Evolutionary conservation across 805 yeast genomes (phyloP).

Genomic region (Candida michaelii): DNA sequence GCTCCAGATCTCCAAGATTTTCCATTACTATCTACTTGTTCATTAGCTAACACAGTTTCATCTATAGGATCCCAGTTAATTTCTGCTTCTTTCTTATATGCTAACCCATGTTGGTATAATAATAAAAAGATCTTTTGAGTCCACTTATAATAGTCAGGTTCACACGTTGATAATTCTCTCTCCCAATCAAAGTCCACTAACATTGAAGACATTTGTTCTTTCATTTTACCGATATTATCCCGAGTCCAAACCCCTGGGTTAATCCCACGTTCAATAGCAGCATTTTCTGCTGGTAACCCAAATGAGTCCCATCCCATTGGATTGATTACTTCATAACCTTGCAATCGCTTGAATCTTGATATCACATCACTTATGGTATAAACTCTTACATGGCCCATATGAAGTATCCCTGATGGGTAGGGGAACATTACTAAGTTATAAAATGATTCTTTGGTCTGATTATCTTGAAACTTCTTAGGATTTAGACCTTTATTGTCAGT

Average conservation of each 20-base stretch:
- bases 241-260: constrained; percentile 85
- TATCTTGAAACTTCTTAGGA: constrained; percentile 26
- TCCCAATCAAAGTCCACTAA: constrained; percentile 93
- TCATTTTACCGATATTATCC: constrained; percentile 81
- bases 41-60: constrained; percentile 89
- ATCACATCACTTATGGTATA: constrained; percentile 87
- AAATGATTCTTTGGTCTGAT: constrained; percentile 24
- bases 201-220: constrained; percentile 74
- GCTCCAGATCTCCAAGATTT: constrained; percentile 98
- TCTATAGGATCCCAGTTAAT: constrained; percentile 99
- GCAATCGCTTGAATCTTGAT: constrained; percentile 72
- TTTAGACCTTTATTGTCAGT: constrained; percentile 36
- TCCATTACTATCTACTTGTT: constrained; percentile 91
- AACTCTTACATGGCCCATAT: constrained; percentile 92
- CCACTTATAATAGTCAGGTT: constrained; percentile 86
- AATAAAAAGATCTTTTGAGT: constrained; percentile 84
- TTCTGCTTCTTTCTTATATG: constrained; percentile 81
- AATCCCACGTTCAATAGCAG: constrained; percentile 83
- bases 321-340: constrained; percentile 78
- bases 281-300: constrained; percentile 98
- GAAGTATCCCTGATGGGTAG: constrained; percentile 90
- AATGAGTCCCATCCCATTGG: constrained; percentile 99
- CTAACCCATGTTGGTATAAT: constrained; percentile 72
- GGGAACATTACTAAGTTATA: constrained; percentile 90
- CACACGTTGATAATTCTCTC: constrained; percentile 80